phyloP scores from a whole-genome alignment of 768 basidiomycete genomes.

The Leccinum rimulosum region DNA sequence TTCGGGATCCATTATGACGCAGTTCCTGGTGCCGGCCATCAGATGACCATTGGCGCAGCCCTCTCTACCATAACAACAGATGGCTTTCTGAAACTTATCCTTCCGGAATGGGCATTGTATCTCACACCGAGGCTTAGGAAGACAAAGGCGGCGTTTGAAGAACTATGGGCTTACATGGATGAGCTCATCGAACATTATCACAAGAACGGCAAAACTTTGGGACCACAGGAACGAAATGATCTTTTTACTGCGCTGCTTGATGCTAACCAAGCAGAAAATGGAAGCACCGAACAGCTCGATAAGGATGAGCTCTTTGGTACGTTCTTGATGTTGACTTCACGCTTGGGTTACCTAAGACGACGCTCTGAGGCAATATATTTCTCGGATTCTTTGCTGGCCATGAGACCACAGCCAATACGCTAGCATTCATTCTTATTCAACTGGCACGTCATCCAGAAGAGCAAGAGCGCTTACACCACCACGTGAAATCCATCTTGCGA shows the following conservation, averaged over 20 bases:
- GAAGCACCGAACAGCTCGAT: background rate
- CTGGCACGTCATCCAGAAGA: background rate
- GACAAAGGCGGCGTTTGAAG: background rate
- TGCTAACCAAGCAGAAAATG: background rate
- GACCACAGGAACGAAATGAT: background rate
- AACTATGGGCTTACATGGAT: background rate
- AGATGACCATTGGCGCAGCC: background rate
- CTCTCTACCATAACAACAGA: background rate
- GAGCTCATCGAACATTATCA: background rate
- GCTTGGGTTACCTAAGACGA: background rate
- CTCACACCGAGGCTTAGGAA: background rate
- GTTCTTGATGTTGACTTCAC: background rate
- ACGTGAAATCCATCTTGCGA: background rate
- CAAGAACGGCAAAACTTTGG: background rate
- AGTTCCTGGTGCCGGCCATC: background rate
- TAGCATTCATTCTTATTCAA: background rate
- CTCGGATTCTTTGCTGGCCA: background rate
- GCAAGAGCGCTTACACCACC: background rate
- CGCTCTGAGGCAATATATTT: background rate
- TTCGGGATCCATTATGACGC: background rate
- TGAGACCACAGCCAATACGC: background rate
- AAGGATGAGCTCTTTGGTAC: background rate
- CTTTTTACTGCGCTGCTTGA: background rate
- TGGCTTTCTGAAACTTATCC: background rate
- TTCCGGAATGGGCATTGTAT: background rate